Percentiles rank a stretch among this genome's conserved stretches.
Conservation (phyloP, 371 early-diverging fungal species). For the Umbelopsis sp. region DNA sequence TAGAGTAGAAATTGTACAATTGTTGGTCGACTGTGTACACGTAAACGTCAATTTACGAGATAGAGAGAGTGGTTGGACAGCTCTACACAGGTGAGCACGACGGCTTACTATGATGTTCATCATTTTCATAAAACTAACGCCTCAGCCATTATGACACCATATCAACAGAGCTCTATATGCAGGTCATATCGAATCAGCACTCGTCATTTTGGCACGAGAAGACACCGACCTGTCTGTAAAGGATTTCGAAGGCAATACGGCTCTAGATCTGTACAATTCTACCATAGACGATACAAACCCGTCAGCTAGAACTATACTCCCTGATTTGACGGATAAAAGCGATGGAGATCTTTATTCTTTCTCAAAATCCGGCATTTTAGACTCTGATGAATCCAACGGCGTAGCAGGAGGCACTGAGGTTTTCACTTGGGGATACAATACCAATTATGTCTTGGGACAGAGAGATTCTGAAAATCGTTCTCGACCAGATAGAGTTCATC, state of each 20-base stretch:
- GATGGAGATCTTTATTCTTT: neutral
- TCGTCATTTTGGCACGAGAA: conserved; percentile 52
- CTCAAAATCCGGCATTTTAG: conserved; percentile 19
- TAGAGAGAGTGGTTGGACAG: conserved; percentile 74
- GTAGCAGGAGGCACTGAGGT: conserved; percentile 54
- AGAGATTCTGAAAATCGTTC: conserved; percentile 67
- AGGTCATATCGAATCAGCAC: conserved; percentile 66
- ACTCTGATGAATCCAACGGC: conserved; percentile 33
- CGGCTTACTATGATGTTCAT: neutral
- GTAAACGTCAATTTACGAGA: conserved; percentile 70
- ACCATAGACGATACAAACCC: conserved; percentile 26
- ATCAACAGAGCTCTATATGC: conserved; percentile 59
- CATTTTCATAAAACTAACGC: neutral
- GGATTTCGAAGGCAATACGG: conserved; percentile 43
- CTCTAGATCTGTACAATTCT: conserved; percentile 49
- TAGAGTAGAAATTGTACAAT: conserved; percentile 41
- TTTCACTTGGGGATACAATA: conserved; percentile 81
- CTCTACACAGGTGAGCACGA: conserved; percentile 60
- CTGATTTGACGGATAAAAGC: neutral
- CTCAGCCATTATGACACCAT: neutral
- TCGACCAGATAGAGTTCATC: conserved; percentile 65
- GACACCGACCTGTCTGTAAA: conserved; percentile 60
- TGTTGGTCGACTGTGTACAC: conserved; percentile 48
- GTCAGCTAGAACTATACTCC: conserved; percentile 18
- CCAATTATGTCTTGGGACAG: conserved; percentile 72